Base-by-base conservation (phyloP, 495 filamentous ascomycete genomes). In the Lophiostoma macrostomum region DNA sequence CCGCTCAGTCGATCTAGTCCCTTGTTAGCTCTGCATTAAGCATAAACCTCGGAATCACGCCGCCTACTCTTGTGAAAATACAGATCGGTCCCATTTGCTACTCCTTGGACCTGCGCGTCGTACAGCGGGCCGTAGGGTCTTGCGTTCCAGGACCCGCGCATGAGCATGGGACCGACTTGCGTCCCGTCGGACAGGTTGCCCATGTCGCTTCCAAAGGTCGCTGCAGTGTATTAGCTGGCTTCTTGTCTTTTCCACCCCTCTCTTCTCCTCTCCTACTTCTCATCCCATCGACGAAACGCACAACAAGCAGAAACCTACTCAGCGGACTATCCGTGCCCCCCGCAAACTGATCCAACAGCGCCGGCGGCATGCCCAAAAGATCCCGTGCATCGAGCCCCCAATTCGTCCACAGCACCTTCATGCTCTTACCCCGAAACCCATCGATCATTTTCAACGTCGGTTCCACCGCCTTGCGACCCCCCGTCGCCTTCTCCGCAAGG, bases 381-480 rank as follows among this genome's bases (percentile, higher is more conserved):
- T 70, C 70, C 19, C 56, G 65, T 18, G 80, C 73, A 10, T 68
- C 78, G 20, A 82, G 58, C 8, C 80, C 80, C 80, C 80, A 83
- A 56, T 80, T 82, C 23, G 81, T 66, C 80, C 80, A 83, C 4
- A 81, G 65, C 27, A 81, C 64, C 56, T 72, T 69, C 27, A 83
- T 73, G 4, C 71, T 75, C 18, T 69, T 69, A 34, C 71, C 64
- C 14, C 74, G 54, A 8, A 66, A 69, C 3, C 71, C 73, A 5
- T 73, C 73, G 42, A 77, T 73, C 14, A 67, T 72, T 5, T 50
- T 68, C 48, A 57, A 48, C 14, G 64, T 22, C 6, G 72, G 49
- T 6, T 74, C 53, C 23, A 64, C 48, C 7, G 59, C 63, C 5
- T 54, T 52, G 3, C 72, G 66, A 20, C 56, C 58, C n/a, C 65